These are phyloP conservation scores for Spiromastix sp. DNA, from an alignment of 2,329 filamentous ascomycete species.

Conservation along the genomic window DNA sequence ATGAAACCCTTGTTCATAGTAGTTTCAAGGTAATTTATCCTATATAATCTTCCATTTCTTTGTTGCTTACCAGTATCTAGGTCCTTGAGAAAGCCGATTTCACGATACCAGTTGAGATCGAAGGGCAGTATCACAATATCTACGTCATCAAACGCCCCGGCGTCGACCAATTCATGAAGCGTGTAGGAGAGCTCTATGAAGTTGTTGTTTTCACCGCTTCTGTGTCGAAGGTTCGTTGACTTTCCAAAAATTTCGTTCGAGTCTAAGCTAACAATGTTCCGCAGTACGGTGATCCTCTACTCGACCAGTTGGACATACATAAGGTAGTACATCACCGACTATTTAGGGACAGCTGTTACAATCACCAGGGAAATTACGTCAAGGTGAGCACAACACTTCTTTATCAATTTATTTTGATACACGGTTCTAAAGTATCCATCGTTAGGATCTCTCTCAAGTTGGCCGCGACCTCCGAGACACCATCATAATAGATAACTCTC, in stretches of 20 bases:
- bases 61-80: slow-evolving; percentile 37
- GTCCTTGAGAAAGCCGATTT: slow-evolving; percentile 97
- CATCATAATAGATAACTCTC: slow-evolving; percentile 99
- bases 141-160: slow-evolving; percentile 99
- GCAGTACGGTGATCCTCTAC: slow-evolving; percentile 87
- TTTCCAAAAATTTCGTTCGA: slow-evolving; percentile 5
- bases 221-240: slow-evolving; percentile 70
- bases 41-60: neutral
- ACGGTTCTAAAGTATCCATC: slow-evolving; percentile 7
- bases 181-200: slow-evolving; percentile 94
- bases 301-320: slow-evolving; percentile 96
- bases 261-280: slow-evolving; percentile 9
- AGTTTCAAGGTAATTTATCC: slow-evolving; percentile 74
- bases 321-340: slow-evolving; percentile 90
- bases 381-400: slow-evolving; percentile 44
- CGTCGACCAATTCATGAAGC: slow-evolving; percentile 97
- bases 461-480: slow-evolving; percentile 92
- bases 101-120: slow-evolving; percentile 96
- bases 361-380: slow-evolving; percentile 98
- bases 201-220: slow-evolving; percentile 98
- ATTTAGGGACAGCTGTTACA: slow-evolving; percentile 98
- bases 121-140: slow-evolving; percentile 97
- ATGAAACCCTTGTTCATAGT: slow-evolving; percentile 95
- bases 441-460: slow-evolving; percentile 81
- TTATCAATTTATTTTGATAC: neutral